Evolutionary conservation across 305 asterid genomes (phyloP).

Genomic region (Fraxinus angustifolia): DNA sequence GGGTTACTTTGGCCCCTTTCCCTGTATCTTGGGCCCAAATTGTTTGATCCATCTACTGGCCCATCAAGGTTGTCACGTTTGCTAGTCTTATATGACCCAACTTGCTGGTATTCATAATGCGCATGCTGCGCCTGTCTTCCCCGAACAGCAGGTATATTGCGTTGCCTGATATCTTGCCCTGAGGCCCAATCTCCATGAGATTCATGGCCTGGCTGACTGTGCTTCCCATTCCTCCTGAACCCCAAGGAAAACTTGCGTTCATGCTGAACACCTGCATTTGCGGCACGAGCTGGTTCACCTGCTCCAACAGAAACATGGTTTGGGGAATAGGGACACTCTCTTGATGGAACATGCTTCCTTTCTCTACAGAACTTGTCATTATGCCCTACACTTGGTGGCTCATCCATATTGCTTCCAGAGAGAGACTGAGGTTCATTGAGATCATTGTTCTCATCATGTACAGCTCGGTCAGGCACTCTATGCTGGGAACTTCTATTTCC

Average conservation of each 20-base stretch:
- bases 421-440: slow-evolving; percentile 28
- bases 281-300: slow-evolving; percentile 36
- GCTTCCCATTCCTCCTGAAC: slow-evolving; percentile 51
- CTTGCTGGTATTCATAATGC: slow-evolving; percentile 84
- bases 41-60: slow-evolving; percentile 43
- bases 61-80: slow-evolving; percentile 44
- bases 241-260: slow-evolving; percentile 44
- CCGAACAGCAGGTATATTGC: slow-evolving; percentile 35
- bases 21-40: slow-evolving; percentile 47
- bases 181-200: slow-evolving; percentile 58
- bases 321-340: slow-evolving; percentile 52
- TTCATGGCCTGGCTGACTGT: slow-evolving; percentile 55
- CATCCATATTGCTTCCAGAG: slow-evolving; percentile 34
- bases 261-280: slow-evolving; percentile 32
- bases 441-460: slow-evolving; percentile 29
- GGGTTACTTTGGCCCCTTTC: slow-evolving; percentile 59
- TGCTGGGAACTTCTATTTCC: slow-evolving; percentile 41
- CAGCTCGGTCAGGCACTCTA: slow-evolving; percentile 28
- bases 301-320: slow-evolving; percentile 43
- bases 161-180: slow-evolving; percentile 44
- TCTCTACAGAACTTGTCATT: slow-evolving; percentile 33
- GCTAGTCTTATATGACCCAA: slow-evolving; percentile 52
- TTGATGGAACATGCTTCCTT: slow-evolving; percentile 35
- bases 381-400: slow-evolving; percentile 23
- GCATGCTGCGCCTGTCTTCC: slow-evolving; percentile 57